Evolutionary conservation across 176 grass and related monocot genomes (phyloP), one percentile per base, ranked within the genome.

Genomic region (Puya raimondii): DNA sequence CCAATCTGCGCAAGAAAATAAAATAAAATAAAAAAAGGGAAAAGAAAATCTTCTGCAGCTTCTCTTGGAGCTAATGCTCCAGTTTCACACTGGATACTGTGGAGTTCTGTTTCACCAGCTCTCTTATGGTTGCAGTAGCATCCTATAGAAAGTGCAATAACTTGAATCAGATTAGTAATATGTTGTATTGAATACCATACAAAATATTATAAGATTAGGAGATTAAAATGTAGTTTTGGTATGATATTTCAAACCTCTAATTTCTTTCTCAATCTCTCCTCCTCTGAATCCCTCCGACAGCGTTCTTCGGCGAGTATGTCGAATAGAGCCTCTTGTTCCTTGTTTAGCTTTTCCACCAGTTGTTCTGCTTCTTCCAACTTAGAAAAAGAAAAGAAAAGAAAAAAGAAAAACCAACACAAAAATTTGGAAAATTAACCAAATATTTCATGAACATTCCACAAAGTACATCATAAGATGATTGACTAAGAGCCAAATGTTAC

Each of bases 261-360:
- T 23, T 77, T 77, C 18, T 69, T 77, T 48, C 75, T 59, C 75
- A 69, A 69, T 22, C 11, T 50, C 42, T 77, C 74, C 53, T 77
- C 75, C 21, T 77, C 75, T 69, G 47, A 26, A 1, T 49, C 65
- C 18, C 74, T 54, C 0, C 65, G 66, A 13, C 15, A 57, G 17
- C 75, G 56, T 68, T 77, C 75, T 50, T 77, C 75, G 15, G 75
- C 48, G 53, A 77, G 69, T 69, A 77, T n/a, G 13, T 77, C 75
- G 25, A 69, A 49, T 33, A 77, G 23, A 27, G 75, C 75, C 29
- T 77, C 75, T 50, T 77, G 75, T 61, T 77, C 75, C 13, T 69
- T 69, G 42, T 50, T 69, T 27, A 29, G 11, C 42, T 49, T 65
- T 17, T 69, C 75, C 66, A 69, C 58, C 11, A 59, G 58, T 49